phyloP scores from a whole-genome alignment of 2,329 filamentous ascomycete genomes.

The Fusarium acutatum region DNA sequence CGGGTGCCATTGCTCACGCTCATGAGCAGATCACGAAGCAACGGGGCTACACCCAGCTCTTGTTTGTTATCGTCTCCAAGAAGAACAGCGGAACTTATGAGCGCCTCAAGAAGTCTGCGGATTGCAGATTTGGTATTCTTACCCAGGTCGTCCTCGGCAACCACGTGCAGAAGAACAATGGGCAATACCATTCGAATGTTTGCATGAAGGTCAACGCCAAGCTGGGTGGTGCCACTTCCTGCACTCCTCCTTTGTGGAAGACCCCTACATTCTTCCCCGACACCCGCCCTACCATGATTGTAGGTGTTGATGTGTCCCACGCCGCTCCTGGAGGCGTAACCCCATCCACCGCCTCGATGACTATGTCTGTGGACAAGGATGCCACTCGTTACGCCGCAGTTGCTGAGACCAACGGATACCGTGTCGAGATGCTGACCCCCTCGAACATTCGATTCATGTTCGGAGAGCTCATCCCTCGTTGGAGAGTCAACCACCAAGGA shows the following conservation, averaged over 20 bases:
- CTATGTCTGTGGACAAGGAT: constrained; percentile 77
- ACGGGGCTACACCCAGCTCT: constrained; percentile 70
- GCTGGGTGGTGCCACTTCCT: constrained; percentile 81
- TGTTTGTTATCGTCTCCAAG: constrained; percentile 80
- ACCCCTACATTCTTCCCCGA: constrained; percentile 48
- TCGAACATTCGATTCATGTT: constrained; percentile 74
- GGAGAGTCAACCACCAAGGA: constrained; percentile 63
- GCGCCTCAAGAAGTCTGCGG: constrained; percentile 87
- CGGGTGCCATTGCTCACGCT: constrained; percentile 58
- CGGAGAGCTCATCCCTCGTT: constrained; percentile 68
- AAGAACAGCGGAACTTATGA: constrained; percentile 79
- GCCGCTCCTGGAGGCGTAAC: constrained; percentile 71
- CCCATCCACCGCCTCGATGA: constrained; percentile 87
- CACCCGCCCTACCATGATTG: constrained; percentile 74
- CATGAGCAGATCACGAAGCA: constrained; percentile 62
- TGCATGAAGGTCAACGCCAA: constrained; percentile 98
- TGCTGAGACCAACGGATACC: constrained; percentile 83
- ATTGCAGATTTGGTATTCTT: constrained; percentile 84
- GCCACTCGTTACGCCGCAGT: constrained; percentile 80
- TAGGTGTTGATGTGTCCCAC: constrained; percentile 93
- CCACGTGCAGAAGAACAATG: constrained; percentile 74
- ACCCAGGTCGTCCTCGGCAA: constrained; percentile 81
- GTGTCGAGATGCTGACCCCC: constrained; percentile 79
- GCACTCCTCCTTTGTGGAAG: constrained; percentile 48
- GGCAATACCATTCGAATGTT: constrained; percentile 93